These are phyloP conservation scores for Populus nigra DNA, from an alignment of 345 rosid genomes.

Conservation along the genomic window DNA sequence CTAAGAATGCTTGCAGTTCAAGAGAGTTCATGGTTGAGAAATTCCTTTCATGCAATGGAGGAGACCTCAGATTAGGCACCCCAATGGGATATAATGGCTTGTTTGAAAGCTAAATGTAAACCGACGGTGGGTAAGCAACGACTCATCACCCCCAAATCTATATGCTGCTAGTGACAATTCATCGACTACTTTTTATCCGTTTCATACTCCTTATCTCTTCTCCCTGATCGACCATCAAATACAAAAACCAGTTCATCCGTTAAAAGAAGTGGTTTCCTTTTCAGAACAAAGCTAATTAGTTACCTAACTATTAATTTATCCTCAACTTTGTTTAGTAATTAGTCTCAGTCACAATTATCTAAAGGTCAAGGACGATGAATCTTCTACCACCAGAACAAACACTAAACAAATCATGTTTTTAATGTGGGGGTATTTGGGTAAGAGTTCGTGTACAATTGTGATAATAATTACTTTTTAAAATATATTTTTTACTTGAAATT, in stretches of 20 bases:
- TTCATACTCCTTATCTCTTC: not conserved
- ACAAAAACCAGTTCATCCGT: not conserved
- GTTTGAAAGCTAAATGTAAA: conserved; percentile 43
- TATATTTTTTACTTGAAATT: no score
- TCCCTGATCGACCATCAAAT: no score
- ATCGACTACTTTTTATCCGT: not conserved
- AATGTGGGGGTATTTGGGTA: no score
- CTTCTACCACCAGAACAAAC: not conserved
- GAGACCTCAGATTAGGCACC: conserved; percentile 5
- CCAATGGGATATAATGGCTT: conserved; percentile 10
- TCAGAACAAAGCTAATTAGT: not conserved
- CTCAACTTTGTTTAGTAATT: not conserved
- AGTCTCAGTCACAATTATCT: not conserved
- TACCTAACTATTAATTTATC: not conserved
- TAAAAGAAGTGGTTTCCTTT: not conserved
- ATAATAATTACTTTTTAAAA: no score
- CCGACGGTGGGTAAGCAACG: conserved; percentile 40
- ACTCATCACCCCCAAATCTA: not conserved
- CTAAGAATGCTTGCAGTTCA: conserved; percentile 25
- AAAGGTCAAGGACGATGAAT: not conserved
- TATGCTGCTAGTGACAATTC: not conserved
- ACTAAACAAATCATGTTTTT: not conserved
- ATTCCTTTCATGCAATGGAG: conserved; percentile 39
- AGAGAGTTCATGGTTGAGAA: conserved; percentile 40
- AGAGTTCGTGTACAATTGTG: accelerated